Evolutionary conservation across 2,329 filamentous ascomycete species (phyloP), one percentile per base, ranked within the genome.

Genomic region (Colletotrichum eremochloae): DNA sequence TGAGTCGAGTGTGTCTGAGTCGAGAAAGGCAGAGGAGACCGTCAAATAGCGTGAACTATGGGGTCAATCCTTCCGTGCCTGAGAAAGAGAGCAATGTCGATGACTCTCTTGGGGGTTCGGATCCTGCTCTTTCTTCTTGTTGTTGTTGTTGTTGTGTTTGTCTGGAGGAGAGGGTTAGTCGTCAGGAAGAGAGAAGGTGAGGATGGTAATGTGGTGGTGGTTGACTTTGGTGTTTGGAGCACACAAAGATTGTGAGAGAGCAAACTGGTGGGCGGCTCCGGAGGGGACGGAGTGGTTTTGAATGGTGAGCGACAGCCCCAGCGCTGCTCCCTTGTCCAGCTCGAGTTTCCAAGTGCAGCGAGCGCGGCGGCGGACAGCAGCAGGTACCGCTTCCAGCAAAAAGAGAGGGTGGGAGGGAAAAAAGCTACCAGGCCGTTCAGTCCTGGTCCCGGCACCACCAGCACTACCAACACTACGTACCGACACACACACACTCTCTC

Each of bases 241-340:
- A 72, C 63, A 73, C 70, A 67, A 73, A 73, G 70, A 55, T 67
- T 70, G 31, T 52, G 62, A 63, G 55, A 57, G 71, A 55, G 33
- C 44, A 62, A 60, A 48, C 48, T 67, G 61, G n/a, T 60, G 68
- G 48, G 67, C 68, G 63, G 64, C 68, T 67, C 58, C 64, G 68
- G 72, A 74, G 72, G 72, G 68, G 60, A 74, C 60, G 72, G 68
- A 71, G 72, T 74, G 64, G 68, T 72, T 74, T 74, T 74, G 72
- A 74, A 74, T 71, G 68, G 68, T 67, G 50, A 63, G 63, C 38
- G 38, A 5, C 56, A 55, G 56, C 44, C 42, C 61, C 55, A 70
- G 71, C 70, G 60, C 60, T 38, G 70, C 67, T 6, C 62, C 29
- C 40, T 36, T 20, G 48, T 52, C 48, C 48, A 56, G 38, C 18